Base-by-base conservation (phyloP, 371 early-diverging fungal genomes). In the Syncephalastrum racemosum region DNA sequence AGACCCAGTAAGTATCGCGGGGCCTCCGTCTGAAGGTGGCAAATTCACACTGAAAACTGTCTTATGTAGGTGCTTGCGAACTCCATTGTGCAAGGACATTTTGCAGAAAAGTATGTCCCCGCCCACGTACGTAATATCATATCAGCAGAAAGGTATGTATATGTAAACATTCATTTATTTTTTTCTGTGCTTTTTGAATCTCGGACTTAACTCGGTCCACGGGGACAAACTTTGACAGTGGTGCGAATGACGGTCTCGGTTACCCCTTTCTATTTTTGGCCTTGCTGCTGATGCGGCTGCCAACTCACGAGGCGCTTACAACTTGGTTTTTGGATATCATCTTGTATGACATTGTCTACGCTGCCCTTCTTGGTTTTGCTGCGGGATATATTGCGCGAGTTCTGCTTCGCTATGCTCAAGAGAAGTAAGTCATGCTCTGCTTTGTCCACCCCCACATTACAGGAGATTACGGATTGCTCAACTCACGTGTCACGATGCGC, bases 101-200 rank as follows among this genome's bases (percentile, higher is more conserved):
- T 96, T 82, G 97, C 99, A 1, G 94, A 94, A 60, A 83, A 84
- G 53, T 83, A 94, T 53, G 90, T 99, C 10, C 93, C 96, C 0
- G 58, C 68, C 10, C 67, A 89, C 44, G 77, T 98, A 13, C 88
- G 97, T 23, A 68, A 92, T 53, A 69, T 97, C 7, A 70, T 99
- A 16, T 82, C 91, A 0, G 91, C 91, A 13, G 99, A 99, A 66
- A 84, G 78, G 75, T 77, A 66, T 60, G 16, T 39, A 20, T 4
- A 42, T 24, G 6, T 12, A 27, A 51, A 42, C 15, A 50, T 18
- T 16, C 22, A 42, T 23, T 25, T 3, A 5, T 4, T 42, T 22
- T 13, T 15, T 31, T 5, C 12, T 0, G 10, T 31, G 5, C 2
- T 31, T 31, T 31, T 31, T 2, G 36, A 7, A 27, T 3, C 3